These are phyloP conservation scores for Stachybotrys echinatus DNA, from an alignment of 2,329 filamentous ascomycete species.

Conservation along the genomic window DNA sequence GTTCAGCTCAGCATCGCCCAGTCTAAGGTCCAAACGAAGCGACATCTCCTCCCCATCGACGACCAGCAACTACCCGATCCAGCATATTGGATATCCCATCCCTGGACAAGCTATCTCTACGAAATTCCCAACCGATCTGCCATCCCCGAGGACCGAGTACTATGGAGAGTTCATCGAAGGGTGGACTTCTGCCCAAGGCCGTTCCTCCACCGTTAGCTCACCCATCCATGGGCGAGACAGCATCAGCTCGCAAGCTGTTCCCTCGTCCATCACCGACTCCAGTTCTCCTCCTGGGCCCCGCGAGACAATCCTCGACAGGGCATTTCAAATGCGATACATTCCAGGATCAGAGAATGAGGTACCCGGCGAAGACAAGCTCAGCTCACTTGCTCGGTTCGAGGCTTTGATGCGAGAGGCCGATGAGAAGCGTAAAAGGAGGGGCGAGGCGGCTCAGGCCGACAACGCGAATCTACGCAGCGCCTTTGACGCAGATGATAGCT, in stretches of 20 bases:
- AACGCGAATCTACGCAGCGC: slow-evolving; percentile 37
- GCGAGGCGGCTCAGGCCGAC: slow-evolving; percentile 25
- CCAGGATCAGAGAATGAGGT: slow-evolving; percentile 51
- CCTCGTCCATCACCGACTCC: slow-evolving; percentile 31
- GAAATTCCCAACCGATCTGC: slow-evolving; percentile 50
- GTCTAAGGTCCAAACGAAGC: slow-evolving; percentile 56
- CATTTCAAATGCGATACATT: slow-evolving; percentile 58
- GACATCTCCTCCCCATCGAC: slow-evolving; percentile 53
- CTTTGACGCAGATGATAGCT: slow-evolving; percentile 46
- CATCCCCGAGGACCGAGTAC: slow-evolving; percentile 51
- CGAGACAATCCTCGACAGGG: slow-evolving; percentile 63
- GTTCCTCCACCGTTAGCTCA: slow-evolving; percentile 53
- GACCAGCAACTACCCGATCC: slow-evolving; percentile 38
- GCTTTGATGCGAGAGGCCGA: slow-evolving; percentile 60
- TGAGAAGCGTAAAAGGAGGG: slow-evolving; percentile 37
- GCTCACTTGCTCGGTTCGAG: slow-evolving; percentile 60
- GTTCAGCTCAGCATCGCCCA: slow-evolving; percentile 53
- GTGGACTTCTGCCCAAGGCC: slow-evolving; percentile 55
- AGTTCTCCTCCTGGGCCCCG: slow-evolving; percentile 49
- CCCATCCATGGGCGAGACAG: slow-evolving; percentile 50
- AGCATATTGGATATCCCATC: slow-evolving; percentile 31
- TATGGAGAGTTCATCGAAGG: slow-evolving; percentile 54
- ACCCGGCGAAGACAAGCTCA: slow-evolving; percentile 57
- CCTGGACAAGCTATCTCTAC: slow-evolving; percentile 23
- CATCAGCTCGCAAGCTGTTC: slow-evolving; percentile 43